Evolutionary conservation across 106 monocot genomes (phyloP), one percentile per base, ranked within the genome.

Genomic region (Allium cepa): DNA sequence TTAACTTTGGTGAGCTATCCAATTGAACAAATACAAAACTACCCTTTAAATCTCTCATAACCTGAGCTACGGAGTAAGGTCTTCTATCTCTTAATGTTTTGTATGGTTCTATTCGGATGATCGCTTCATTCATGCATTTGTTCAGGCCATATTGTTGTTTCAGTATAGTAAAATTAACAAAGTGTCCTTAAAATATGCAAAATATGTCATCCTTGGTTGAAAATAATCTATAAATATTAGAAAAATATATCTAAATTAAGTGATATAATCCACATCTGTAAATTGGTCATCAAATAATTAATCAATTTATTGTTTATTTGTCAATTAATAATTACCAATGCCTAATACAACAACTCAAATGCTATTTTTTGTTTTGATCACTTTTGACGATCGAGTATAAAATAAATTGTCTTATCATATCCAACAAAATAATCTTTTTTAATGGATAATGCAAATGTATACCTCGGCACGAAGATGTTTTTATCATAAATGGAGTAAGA

Each of bases 61-160:
- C 89, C 57, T 93, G 83, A 51, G 81, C 83, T n/a, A 84, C 86
- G 66, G 88, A 89, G 63, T 84, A 89, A 58, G 93, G 93, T 36
- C 89, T 88, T 66, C 93, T 75, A 68, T 93, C 93, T 51, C 93
- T 85, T 50, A 93, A 74, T 59, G 93, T 79, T 64, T 79, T 79
- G 68, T 89, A 93, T 5, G 86, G 86, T 75, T 93, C 93, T 26
- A 93, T 89, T 11, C 89, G 64, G 50, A 93, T 81, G 57, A 68
- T 77, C 6, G 75, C 83, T 58, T 93, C 93, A 70, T 81, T 89
- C 15, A 78, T 81, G 62, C 66, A 75, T 69, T 93, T 93, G 64
- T 62, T 71, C 62, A 93, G 71, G 53, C 93, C 88, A 69, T 93
- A 93, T 36, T 93, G 89, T 60, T 86, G 83, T 64, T 89, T 93